phyloP scores from a whole-genome alignment of 1,284 basidiomycete species.

The Cryptococcus jaspeensis region DNA sequence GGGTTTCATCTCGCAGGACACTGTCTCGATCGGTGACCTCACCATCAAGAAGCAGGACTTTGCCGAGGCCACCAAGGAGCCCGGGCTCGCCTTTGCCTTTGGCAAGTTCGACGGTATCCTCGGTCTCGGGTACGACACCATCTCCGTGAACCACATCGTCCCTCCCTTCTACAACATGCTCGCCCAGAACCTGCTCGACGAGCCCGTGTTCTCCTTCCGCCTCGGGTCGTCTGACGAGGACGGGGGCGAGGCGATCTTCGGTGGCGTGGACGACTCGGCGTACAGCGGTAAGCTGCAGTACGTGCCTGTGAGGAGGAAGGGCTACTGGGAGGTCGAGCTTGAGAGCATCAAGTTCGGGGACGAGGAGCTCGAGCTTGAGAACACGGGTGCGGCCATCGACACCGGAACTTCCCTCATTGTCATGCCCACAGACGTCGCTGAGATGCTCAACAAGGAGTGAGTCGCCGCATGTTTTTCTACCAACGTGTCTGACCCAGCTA shows the following conservation, averaged over 20 bases:
- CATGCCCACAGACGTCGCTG: constrained; percentile 89
- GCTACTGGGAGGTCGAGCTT: constrained; percentile 98
- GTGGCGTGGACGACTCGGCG: constrained; percentile 78
- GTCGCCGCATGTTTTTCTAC: constrained; percentile 33
- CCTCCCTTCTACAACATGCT: constrained; percentile 98
- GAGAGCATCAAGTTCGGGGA: constrained; percentile 80
- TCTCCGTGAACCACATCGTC: constrained; percentile 83
- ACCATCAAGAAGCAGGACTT: constrained; percentile 78
- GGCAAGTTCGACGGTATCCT: constrained; percentile 94
- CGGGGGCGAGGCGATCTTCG: constrained; percentile 90
- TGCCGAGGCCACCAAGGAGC: constrained; percentile 95
- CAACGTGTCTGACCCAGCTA: constrained; percentile 8
- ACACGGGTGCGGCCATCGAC: constrained; percentile 93
- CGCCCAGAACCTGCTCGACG: constrained; percentile 75
- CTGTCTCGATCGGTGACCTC: constrained; percentile 80
- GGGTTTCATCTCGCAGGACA: constrained; percentile 89
- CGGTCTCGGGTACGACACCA: constrained; percentile 93
- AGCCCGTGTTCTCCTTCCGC: constrained; percentile 92
- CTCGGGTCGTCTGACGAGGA: constrained; percentile 82
- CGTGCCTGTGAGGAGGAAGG: constrained; percentile 90
- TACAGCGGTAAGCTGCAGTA: constrained; percentile 83
- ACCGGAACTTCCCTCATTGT: constrained; percentile 64
- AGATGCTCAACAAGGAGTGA: constrained; percentile 92
- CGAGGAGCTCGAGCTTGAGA: constrained; percentile 80
- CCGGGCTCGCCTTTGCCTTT: constrained; percentile 95